A percentile compares a stretch with the other conserved stretches of the same genome.
Conservation (phyloP, 331 rosid species). For the Stylosanthes scabra region DNA sequence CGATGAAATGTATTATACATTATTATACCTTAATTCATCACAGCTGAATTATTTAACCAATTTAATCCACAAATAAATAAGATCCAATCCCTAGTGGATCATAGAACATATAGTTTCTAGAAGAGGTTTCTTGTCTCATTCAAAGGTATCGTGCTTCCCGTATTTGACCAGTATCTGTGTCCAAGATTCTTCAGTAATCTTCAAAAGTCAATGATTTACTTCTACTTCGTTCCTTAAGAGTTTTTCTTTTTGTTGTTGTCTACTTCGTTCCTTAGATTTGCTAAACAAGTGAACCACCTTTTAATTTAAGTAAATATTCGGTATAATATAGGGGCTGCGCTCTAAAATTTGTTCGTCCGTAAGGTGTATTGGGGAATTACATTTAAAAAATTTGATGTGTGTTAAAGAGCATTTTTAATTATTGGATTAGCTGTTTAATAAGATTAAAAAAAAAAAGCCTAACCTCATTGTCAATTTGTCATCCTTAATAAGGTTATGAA, state of each 20-base stretch:
- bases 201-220: background rate
- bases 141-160: constrained; percentile 6
- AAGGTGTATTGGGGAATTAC: too few species aligned
- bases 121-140: background rate
- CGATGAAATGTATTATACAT: background rate
- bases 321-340: too few species aligned
- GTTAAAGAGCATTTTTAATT: too few species aligned
- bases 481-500: too few species aligned
- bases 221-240: background rate
- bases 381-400: too few species aligned
- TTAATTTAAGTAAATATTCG: too few species aligned
- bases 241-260: too few species aligned
- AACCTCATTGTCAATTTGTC: too few species aligned
- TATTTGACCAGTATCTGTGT: constrained; percentile 2
- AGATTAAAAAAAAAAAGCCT: too few species aligned
- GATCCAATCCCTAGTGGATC: background rate
- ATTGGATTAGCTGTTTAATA: too few species aligned
- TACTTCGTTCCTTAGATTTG: too few species aligned
- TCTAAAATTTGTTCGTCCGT: too few species aligned
- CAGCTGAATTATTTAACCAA: background rate
- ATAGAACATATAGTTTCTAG: background rate
- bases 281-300: background rate
- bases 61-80: background rate
- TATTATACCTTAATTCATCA: background rate
- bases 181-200: constrained; percentile 1